phyloP scores from a whole-genome alignment of 352 stramenopile genomes.

The Globisporangium ultimum region DNA sequence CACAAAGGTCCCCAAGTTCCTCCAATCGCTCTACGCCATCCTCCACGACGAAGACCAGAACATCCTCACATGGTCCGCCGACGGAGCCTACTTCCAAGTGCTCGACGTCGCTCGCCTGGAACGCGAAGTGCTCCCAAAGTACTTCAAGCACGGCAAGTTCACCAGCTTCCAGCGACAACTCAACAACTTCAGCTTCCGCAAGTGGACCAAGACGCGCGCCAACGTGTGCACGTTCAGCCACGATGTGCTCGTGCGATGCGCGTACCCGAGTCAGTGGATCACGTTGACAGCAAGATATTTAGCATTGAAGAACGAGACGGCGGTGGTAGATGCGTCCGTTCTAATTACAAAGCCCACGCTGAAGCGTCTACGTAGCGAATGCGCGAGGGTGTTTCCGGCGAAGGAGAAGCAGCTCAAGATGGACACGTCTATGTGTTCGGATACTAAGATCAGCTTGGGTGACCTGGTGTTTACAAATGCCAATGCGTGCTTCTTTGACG shows the following conservation, averaged over 20 bases:
- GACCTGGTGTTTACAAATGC: too few relatives aligned
- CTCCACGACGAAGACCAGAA: constrained; percentile 62
- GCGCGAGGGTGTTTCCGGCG: too few relatives aligned
- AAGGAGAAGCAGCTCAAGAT: too few relatives aligned
- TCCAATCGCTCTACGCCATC: constrained; percentile 77
- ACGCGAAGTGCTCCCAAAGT: constrained; percentile 84
- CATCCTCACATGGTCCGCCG: constrained; percentile 70
- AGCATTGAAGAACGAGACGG: too few relatives aligned
- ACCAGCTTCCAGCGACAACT: constrained; percentile 91
- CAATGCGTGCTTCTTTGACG: too few relatives aligned
- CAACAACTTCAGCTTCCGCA: constrained; percentile 90
- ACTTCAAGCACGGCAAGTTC: constrained; percentile 94
- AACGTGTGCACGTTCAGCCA: constrained; percentile 83
- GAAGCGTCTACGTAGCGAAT: too few relatives aligned
- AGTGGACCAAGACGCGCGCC: constrained; percentile 33
- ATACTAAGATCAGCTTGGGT: too few relatives aligned
- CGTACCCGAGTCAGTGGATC: constrained; percentile 19
- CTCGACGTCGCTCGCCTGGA: constrained; percentile 56
- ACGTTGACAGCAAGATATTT: too few relatives aligned
- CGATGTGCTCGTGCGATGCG: constrained; percentile 48
- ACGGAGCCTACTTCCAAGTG: constrained; percentile 71
- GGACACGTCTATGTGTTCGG: too few relatives aligned
- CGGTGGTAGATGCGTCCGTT: too few relatives aligned
- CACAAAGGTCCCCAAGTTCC: constrained; percentile 63
- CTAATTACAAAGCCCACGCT: too few relatives aligned